A percentile compares a stretch with the other conserved stretches of the same genome.
These are phyloP conservation scores for Podospora conica DNA, from an alignment of 495 filamentous ascomycete genomes.

Conservation along the genomic window DNA sequence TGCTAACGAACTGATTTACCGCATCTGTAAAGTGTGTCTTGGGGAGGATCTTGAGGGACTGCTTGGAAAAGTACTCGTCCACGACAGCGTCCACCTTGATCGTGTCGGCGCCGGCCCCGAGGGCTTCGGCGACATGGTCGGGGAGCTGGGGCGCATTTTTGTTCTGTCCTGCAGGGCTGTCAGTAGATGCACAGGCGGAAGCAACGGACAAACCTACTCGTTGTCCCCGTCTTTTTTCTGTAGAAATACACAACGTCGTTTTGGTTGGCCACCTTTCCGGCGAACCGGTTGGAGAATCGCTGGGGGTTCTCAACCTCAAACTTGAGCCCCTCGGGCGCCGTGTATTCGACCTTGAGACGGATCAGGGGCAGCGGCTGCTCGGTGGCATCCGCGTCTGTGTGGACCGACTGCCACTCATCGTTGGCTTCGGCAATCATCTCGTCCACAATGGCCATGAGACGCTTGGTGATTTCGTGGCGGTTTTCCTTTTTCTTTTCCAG, in stretches of 20 bases:
- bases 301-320: conserved; percentile 96
- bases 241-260: conserved; percentile 93
- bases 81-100: conserved; percentile 87
- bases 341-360: conserved; percentile 83
- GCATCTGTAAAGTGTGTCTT: conserved; percentile 90
- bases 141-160: conserved; percentile 43
- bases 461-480: conserved; percentile 66
- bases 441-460: conserved; percentile 70
- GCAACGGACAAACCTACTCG: conserved; percentile 28
- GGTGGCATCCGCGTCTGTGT: conserved; percentile 49
- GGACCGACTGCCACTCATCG: conserved; percentile 70
- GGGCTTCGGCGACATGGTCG: conserved; percentile 53
- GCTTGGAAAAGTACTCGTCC: conserved; percentile 72
- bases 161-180: conserved; percentile 21
- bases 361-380: conserved; percentile 77
- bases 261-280: conserved; percentile 82
- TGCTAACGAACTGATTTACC: conserved; percentile 87
- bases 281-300: conserved; percentile 90
- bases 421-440: conserved; percentile 83
- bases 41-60: conserved; percentile 84
- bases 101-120: conserved; percentile 55
- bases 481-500: conserved; percentile 78
- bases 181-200: conserved; percentile 3
- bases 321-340: conserved; percentile 75
- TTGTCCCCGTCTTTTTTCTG: conserved; percentile 61